Percentiles rank a stretch among this genome's conserved stretches.
Conservation (phyloP, 495 filamentous ascomycete species). For the Aspergillus nidulans region DNA sequence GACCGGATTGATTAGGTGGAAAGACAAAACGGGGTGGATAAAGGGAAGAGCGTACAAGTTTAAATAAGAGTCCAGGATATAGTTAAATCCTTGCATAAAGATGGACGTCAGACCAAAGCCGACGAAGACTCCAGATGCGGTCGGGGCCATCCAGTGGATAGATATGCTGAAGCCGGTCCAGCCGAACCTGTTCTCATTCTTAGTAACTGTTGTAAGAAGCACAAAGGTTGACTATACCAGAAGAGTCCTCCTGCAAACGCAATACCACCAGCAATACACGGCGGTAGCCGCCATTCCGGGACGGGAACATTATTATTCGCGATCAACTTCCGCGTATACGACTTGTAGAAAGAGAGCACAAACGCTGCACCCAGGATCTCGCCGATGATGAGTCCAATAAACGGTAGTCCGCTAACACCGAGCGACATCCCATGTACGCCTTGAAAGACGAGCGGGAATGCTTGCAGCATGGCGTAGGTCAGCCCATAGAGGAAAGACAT, state of each 20-base stretch:
- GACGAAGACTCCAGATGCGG: slow-evolving; percentile 22
- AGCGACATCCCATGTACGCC: slow-evolving; percentile 25
- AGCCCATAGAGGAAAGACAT: slow-evolving; percentile 40
- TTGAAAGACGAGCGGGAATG: slow-evolving; percentile 32
- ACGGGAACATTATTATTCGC: slow-evolving; percentile 25
- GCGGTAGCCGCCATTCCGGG: slow-evolving; percentile 33
- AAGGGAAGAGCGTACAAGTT: slow-evolving; percentile 60
- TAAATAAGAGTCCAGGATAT: slow-evolving; percentile 31
- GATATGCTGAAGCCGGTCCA: slow-evolving; percentile 27
- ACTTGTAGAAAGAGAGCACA: slow-evolving; percentile 19
- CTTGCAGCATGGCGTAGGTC: slow-evolving; percentile 27
- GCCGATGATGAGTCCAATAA: slow-evolving; percentile 31
- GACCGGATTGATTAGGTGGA: background rate
- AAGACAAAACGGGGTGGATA: background rate
- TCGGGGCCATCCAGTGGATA: slow-evolving; percentile 30
- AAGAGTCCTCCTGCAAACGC: slow-evolving; percentile 48
- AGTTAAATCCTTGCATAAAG: slow-evolving; percentile 34
- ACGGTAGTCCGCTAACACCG: slow-evolving; percentile 27
- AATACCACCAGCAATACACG: slow-evolving; percentile 44
- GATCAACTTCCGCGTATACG: slow-evolving; percentile 23
- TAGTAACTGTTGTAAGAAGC: background rate
- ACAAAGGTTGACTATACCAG: slow-evolving; percentile 28
- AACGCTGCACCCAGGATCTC: slow-evolving; percentile 21
- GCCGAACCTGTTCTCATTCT: slow-evolving; percentile 30
- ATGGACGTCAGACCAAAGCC: slow-evolving; percentile 28